A percentile compares a stretch with the other conserved stretches of the same genome.
Evolutionary conservation across 371 early-diverging fungal genomes (phyloP).

Genomic region (Basidiobolus meristosporus): DNA sequence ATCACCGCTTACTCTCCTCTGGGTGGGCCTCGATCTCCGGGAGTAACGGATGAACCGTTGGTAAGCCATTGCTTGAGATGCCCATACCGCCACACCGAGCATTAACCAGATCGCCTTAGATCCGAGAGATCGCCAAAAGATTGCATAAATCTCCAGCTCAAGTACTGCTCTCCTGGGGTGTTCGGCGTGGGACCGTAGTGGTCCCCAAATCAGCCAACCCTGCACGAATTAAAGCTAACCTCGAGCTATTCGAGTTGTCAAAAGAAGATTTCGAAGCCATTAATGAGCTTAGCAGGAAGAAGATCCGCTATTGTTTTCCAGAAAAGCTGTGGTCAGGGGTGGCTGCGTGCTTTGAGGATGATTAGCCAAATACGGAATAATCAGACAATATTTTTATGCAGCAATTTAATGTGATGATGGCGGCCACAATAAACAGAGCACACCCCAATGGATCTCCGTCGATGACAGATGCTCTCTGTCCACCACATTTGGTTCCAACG

Average conservation of each 20-base stretch:
- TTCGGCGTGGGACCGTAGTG: conserved; percentile 23
- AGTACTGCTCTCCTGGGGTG: conserved; percentile 16
- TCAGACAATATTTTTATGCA: too few species aligned
- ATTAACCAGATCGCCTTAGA: not conserved
- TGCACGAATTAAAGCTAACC: conserved; percentile 25
- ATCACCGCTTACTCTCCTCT: conserved; percentile 43
- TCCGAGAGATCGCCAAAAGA: conserved; percentile 19
- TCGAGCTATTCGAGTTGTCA: conserved; percentile 23
- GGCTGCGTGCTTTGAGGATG: too few species aligned
- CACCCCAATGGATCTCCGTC: too few species aligned
- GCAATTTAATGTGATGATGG: too few species aligned
- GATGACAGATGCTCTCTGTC: too few species aligned
- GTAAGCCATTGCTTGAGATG: not conserved
- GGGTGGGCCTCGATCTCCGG: conserved; percentile 22
- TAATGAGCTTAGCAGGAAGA: not conserved
- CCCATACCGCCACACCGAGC: not conserved
- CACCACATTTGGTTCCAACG: too few species aligned
- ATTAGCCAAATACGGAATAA: too few species aligned
- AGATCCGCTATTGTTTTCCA: not conserved
- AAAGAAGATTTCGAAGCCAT: conserved; percentile 21
- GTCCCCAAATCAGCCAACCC: conserved; percentile 29
- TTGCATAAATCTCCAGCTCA: conserved; percentile 24
- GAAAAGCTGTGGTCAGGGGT: too few species aligned
- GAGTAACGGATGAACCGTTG: conserved; percentile 15
- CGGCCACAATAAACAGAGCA: too few species aligned